Evolutionary conservation across 768 basidiomycete species (phyloP).

Genomic region (Clavaria fumosa): DNA sequence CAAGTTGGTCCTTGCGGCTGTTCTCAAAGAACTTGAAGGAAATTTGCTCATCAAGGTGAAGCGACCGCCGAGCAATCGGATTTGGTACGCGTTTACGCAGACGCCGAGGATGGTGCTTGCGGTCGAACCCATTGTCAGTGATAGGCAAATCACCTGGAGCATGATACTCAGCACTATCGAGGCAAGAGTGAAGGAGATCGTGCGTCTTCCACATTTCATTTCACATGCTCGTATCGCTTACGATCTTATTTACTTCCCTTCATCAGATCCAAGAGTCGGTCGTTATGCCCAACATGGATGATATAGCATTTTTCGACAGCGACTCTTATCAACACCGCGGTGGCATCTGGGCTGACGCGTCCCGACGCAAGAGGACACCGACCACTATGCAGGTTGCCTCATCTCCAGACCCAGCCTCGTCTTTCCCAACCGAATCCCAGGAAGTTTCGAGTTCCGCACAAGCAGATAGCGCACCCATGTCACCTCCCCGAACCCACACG

Average conservation of each 20-base stretch:
- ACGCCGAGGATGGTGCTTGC: conserved; percentile 77
- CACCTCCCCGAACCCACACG: too few species aligned
- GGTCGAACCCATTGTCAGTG: conserved; percentile 89
- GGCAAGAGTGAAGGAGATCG: conserved; percentile 74
- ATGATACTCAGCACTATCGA: conserved; percentile 88
- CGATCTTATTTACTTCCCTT: conserved; percentile 2
- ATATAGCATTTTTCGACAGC: conserved; percentile 91
- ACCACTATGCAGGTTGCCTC: conserved; percentile 10
- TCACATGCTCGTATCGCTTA: too few species aligned
- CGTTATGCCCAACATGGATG: conserved; percentile 96
- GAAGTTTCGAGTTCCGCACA: too few species aligned
- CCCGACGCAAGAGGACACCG: conserved; percentile 24
- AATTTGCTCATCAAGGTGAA: conserved; percentile 84
- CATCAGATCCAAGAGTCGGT: conserved; percentile 81
- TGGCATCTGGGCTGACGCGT: conserved; percentile 79
- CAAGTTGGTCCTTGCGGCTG: conserved; percentile 77
- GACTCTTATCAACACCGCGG: conserved; percentile 48
- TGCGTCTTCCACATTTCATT: conserved; percentile 24
- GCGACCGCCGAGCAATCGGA: conserved; percentile 84
- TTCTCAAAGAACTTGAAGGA: conserved; percentile 81
- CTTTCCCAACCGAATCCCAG: conserved; percentile 21
- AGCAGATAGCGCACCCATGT: too few species aligned
- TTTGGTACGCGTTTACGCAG: conserved; percentile 94
- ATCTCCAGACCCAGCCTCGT: too few species aligned
- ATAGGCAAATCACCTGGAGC: conserved; percentile 86